These are phyloP conservation scores for Mitragyna speciosa DNA, from an alignment of 257 asterid genomes.

Conservation along the genomic window DNA sequence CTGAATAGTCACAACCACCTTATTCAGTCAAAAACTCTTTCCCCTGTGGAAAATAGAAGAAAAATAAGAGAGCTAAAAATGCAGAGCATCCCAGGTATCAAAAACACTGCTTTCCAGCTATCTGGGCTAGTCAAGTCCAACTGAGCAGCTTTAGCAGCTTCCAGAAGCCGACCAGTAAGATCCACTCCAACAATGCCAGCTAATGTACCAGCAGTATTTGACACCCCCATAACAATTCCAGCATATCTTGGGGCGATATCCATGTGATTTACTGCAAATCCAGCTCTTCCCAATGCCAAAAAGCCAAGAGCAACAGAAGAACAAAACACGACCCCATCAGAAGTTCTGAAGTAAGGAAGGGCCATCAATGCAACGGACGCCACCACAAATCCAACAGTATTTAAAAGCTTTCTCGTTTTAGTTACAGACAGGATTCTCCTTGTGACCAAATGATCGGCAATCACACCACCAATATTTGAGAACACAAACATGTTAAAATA, in stretches of 20 bases:
- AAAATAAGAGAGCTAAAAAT: slow-evolving; percentile 69
- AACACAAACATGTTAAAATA: slow-evolving; percentile 82
- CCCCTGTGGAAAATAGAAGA: slow-evolving; percentile 74
- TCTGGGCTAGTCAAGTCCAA: slow-evolving; percentile 72
- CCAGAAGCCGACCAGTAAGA: slow-evolving; percentile 87
- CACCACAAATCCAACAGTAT: slow-evolving; percentile 69
- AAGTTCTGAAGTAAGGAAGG: slow-evolving; percentile 71
- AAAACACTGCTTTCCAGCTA: slow-evolving; percentile 81
- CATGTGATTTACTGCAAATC: slow-evolving; percentile 94
- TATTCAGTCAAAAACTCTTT: slow-evolving; percentile 81
- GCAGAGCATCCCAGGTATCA: slow-evolving; percentile 79
- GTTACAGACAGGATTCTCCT: slow-evolving; percentile 62
- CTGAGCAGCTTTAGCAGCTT: slow-evolving; percentile 68
- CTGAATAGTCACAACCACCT: slow-evolving; percentile 14
- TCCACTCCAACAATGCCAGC: slow-evolving; percentile 92
- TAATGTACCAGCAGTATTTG: slow-evolving; percentile 90
- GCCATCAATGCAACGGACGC: slow-evolving; percentile 74
- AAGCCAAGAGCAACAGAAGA: slow-evolving; percentile 88
- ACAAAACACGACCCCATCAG: slow-evolving; percentile 68
- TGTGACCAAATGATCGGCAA: slow-evolving; percentile 76
- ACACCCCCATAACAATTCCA: slow-evolving; percentile 92
- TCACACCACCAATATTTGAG: slow-evolving; percentile 86
- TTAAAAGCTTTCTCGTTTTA: slow-evolving; percentile 67
- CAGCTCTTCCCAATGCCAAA: slow-evolving; percentile 95
- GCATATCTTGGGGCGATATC: slow-evolving; percentile 96